A percentile compares a stretch with the other conserved stretches of the same genome.
phyloP scores from a whole-genome alignment of 257 asterid species.

The Salvia miltiorrhiza region DNA sequence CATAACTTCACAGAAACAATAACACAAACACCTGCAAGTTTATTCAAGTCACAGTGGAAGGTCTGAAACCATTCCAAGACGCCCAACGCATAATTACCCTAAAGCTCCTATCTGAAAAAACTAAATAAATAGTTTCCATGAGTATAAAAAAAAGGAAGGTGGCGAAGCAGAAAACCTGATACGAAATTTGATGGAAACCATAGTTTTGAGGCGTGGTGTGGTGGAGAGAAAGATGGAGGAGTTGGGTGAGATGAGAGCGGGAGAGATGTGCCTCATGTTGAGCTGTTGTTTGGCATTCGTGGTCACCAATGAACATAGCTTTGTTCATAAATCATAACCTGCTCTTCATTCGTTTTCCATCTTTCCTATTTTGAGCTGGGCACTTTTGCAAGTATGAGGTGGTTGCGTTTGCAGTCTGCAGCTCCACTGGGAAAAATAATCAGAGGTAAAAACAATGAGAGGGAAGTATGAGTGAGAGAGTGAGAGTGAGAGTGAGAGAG shows the following conservation, averaged over 20 bases:
- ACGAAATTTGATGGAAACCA: constrained; percentile 29
- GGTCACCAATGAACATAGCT: constrained; percentile 1
- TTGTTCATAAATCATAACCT: neutral
- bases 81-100: no score
- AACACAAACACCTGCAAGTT: constrained; percentile 29
- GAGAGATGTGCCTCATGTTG: constrained; percentile 34
- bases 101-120: neutral
- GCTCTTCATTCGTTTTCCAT: neutral
- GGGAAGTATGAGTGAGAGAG: neutral
- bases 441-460: no score
- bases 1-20: constrained; percentile 19
- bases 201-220: constrained; percentile 18
- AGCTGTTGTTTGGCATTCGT: neutral
- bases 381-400: neutral
- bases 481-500: neutral
- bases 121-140: no score
- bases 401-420: neutral
- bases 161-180: constrained; percentile 34
- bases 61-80: neutral
- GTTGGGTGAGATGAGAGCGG: constrained; percentile 19
- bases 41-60: neutral
- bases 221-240: constrained; percentile 19
- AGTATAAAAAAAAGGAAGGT: neutral
- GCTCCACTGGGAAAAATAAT: neutral
- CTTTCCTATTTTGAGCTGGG: neutral